Evolutionary conservation across 176 grass and related monocot genomes (phyloP), one percentile per base, ranked within the genome.

Genomic region (Bolboschoenus planiculmis): DNA sequence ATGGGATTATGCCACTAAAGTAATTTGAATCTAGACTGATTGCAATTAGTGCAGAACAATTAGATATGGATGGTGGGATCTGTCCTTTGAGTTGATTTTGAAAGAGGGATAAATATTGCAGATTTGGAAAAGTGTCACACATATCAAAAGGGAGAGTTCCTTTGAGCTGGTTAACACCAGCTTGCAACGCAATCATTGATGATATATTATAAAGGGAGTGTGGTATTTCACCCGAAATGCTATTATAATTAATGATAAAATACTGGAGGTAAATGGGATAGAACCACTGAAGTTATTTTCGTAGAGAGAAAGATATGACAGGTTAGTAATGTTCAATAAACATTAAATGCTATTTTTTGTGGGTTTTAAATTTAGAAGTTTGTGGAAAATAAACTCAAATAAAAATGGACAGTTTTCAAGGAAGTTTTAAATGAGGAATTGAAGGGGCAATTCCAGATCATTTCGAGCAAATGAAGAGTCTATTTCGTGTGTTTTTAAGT

Each of bases 111-210:
- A 86, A 61, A 59, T 11, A 2, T 47, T 18, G 18, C 39, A 87
- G 65, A 29, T 87, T 61, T 61, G 85, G 85, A 3, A 83, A 23
- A 55, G 36, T 5, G 64, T n/a, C 21, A 9, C 80, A 59, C 18
- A 88, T 59, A 35, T 84, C 73, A 44, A 47, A 59, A 48, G 63
- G 85, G 16, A 90, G 8, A 84, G 58, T 86, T 64, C 86, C 86
- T 33, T 62, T 1, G n/a, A 89, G 50, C 50, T 79, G 15, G 34
- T 84, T 88, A 44, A 7, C 0, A 11, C 1, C 7, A 4, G 84
- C 3, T 42, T 43, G 20, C 18, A 71, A 78, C 0, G 21, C 31
- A 31, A 57, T 16, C 81, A 83, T 73, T 13, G 88, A 27, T 27
- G 80, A 86, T 27, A 89, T 48, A 47, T 86, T 89, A 23, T 81